These are phyloP conservation scores for Saturnispora sekii DNA, from an alignment of 805 yeast genomes.

Conservation along the genomic window DNA sequence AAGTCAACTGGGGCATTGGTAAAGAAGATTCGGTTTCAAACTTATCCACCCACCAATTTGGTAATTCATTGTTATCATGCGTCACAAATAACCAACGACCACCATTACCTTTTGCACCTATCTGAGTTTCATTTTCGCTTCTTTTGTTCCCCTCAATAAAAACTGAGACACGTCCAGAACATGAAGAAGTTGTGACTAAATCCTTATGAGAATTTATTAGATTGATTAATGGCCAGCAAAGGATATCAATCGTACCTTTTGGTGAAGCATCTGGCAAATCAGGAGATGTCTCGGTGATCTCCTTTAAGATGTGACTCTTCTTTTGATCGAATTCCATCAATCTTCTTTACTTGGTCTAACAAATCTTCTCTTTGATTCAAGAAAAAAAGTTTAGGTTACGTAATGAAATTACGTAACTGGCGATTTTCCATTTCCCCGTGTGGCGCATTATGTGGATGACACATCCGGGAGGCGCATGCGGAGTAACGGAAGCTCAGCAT, in stretches of 20 bases:
- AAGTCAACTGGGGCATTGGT: not conserved
- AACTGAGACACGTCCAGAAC: constrained; percentile 80
- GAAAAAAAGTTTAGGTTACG: not conserved
- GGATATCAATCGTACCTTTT: constrained; percentile 73
- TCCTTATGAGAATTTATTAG: constrained; percentile 52
- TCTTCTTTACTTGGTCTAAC: not conserved
- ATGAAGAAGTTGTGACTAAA: constrained; percentile 80
- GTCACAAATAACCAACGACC: constrained; percentile 80
- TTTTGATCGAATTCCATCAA: constrained; percentile 58
- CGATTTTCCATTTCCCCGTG: not conserved
- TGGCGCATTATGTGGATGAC: constrained; percentile 1
- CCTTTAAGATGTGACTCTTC: constrained; percentile 43
- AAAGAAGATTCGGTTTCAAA: not conserved
- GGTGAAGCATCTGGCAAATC: constrained; percentile 63
- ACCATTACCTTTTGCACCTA: constrained; percentile 80
- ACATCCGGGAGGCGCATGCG: constrained; percentile 8
- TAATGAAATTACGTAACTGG: not conserved
- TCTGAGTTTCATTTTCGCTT: constrained; percentile 22
- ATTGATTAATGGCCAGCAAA: constrained; percentile 62
- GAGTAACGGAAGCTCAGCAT: constrained; percentile 9
- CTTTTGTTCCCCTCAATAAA: constrained; percentile 64
- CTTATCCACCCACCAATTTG: constrained; percentile 37
- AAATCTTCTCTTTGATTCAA: not conserved
- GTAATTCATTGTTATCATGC: constrained; percentile 45
- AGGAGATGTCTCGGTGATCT: constrained; percentile 36